Conservation (phyloP, 1,284 basidiomycete species). For the Phellinidium pouzarii region DNA sequence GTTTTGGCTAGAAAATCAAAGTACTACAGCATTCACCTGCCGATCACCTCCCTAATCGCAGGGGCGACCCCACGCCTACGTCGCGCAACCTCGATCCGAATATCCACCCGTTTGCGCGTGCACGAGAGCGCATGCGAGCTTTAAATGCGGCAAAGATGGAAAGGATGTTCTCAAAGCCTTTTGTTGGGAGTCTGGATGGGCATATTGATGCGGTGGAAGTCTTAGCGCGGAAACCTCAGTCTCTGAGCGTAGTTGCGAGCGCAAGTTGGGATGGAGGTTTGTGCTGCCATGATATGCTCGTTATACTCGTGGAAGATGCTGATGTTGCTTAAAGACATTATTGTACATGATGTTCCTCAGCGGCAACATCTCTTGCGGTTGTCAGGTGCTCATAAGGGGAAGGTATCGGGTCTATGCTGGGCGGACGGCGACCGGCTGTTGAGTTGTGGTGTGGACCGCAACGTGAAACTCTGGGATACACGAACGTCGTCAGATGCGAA, state of each 20-base stretch:
- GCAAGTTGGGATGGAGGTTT: slow-evolving; percentile 93
- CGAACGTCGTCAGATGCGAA: slow-evolving; percentile 23
- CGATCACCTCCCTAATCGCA: slow-evolving; percentile 61
- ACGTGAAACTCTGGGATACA: slow-evolving; percentile 85
- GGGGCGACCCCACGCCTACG: slow-evolving; percentile 79
- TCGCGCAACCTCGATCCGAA: slow-evolving; percentile 91
- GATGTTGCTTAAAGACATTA: slow-evolving; percentile 51
- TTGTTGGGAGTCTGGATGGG: slow-evolving; percentile 85
- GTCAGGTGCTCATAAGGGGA: slow-evolving; percentile 84
- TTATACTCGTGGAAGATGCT: neutral
- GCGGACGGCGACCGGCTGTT: slow-evolving; percentile 66
- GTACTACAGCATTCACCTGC: slow-evolving; percentile 82
- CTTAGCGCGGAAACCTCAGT: slow-evolving; percentile 71
- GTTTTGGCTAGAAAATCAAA: slow-evolving; percentile 73
- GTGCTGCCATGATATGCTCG: slow-evolving; percentile 27
- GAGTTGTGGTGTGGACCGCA: slow-evolving; percentile 89
- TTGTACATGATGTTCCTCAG: slow-evolving; percentile 81
- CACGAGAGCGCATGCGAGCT: slow-evolving; percentile 90
- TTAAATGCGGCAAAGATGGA: slow-evolving; percentile 96
- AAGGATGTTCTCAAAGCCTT: slow-evolving; percentile 95
- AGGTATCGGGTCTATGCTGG: slow-evolving; percentile 83
- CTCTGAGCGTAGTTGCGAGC: slow-evolving; percentile 81
- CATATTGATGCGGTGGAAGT: slow-evolving; percentile 96
- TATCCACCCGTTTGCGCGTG: slow-evolving; percentile 90
- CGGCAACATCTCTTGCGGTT: slow-evolving; percentile 63